A percentile compares a stretch with the other conserved stretches of the same genome.
Conservation (phyloP, 495 filamentous ascomycete genomes). For the Bathelium albidoporum region DNA sequence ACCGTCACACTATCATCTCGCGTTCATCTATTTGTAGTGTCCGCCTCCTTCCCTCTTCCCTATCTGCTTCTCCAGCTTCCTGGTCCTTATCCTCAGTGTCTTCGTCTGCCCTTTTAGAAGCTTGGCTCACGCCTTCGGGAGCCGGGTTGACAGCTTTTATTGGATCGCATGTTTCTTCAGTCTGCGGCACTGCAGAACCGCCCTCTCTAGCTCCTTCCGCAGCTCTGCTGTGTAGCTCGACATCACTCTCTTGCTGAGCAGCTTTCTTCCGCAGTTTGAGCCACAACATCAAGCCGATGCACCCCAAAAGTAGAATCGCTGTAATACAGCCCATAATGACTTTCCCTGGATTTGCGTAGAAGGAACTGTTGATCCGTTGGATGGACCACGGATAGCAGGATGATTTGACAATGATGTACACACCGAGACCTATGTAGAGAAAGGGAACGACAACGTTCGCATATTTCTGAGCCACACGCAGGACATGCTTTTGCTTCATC, state of each 20-base stretch:
- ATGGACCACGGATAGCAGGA: conserved; percentile 4
- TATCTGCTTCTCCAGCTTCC: neutral
- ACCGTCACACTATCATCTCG: neutral
- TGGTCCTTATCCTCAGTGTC: neutral
- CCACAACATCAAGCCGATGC: neutral
- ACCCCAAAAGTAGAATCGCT: neutral
- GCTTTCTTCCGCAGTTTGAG: neutral
- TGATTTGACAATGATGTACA: conserved; percentile 13
- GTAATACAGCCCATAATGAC: neutral
- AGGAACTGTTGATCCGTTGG: neutral
- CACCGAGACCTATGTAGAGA: conserved; percentile 13
- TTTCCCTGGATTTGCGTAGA: conserved; percentile 2
- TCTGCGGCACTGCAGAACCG: neutral
- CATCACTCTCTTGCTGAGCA: neutral
- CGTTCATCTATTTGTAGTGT: neutral
- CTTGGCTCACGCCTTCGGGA: neutral
- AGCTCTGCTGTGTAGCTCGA: neutral
- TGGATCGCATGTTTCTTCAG: neutral
- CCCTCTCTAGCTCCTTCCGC: neutral
- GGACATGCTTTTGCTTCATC: conserved; percentile 14
- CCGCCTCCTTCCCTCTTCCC: neutral
- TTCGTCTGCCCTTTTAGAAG: neutral
- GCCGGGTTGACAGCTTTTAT: neutral
- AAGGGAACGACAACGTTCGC: conserved; percentile 6
- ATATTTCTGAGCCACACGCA: conserved; percentile 11